Evolutionary conservation across 2,329 filamentous ascomycete genomes (phyloP).

Genomic region (Colletotrichum phormii): DNA sequence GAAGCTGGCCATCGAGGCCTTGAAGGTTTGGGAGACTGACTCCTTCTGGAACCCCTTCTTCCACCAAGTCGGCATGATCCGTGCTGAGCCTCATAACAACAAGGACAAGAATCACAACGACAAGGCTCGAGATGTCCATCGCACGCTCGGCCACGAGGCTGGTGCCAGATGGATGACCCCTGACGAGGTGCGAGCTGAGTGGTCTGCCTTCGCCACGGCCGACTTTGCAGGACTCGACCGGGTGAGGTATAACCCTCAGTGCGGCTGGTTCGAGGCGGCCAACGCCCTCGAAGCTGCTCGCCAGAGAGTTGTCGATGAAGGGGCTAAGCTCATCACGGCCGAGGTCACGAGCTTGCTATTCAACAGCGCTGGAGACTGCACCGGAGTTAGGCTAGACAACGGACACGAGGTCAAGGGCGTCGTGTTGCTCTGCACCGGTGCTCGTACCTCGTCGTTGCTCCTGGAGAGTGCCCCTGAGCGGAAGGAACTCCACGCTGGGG

Average conservation of each 20-base stretch:
- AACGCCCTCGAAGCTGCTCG: conserved; percentile 67
- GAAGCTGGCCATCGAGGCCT: conserved; percentile 53
- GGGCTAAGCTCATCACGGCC: conserved; percentile 66
- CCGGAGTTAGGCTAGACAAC: conserved; percentile 60
- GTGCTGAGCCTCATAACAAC: conserved; percentile 54
- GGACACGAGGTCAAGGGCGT: conserved; percentile 62
- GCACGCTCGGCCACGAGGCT: conserved; percentile 52
- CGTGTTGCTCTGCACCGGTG: conserved; percentile 66
- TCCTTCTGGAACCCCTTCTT: conserved; percentile 65
- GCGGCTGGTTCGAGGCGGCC: conserved; percentile 70
- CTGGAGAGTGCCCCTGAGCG: conserved; percentile 62
- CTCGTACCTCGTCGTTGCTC: conserved; percentile 66
- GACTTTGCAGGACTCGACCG: conserved; percentile 67
- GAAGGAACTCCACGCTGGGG: conserved; percentile 62
- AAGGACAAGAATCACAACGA: conserved; percentile 56
- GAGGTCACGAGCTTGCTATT: conserved; percentile 61
- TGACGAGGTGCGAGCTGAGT: conserved; percentile 64
- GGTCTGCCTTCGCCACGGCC: conserved; percentile 67
- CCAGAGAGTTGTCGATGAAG: conserved; percentile 61
- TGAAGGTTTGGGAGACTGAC: conserved; percentile 53
- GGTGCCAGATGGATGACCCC: conserved; percentile 54
- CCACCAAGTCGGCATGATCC: conserved; percentile 68
- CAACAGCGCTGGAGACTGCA: conserved; percentile 56
- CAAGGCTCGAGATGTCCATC: conserved; percentile 54
- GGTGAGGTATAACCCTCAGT: conserved; percentile 67